Evolutionary conservation across 352 stramenopile species (phyloP).

Genomic region (Globisporangium sylvaticum): DNA sequence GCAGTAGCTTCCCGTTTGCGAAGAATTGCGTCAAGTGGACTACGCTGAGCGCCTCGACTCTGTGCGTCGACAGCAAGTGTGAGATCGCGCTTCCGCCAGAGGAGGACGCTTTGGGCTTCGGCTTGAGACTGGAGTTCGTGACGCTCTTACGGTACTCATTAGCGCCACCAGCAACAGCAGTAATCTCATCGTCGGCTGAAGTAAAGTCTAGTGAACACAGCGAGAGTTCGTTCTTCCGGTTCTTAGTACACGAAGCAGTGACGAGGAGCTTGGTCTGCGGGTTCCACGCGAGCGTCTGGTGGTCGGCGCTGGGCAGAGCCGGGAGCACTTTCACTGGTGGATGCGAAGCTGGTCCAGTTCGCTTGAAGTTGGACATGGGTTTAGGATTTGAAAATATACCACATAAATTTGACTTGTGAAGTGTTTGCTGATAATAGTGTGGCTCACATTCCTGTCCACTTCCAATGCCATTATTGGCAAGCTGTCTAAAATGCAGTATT

Average conservation of each 20-base stretch:
- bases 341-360: slow-evolving; percentile 60
- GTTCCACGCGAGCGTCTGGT: slow-evolving; percentile 19
- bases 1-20: slow-evolving; percentile 17
- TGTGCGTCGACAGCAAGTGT: slow-evolving; percentile 7
- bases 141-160: not conserved
- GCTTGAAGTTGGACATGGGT: slow-evolving; percentile 4
- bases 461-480: no score
- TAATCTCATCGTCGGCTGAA: not conserved
- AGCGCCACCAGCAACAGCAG: not conserved
- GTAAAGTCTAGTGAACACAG: slow-evolving; percentile 26
- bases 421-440: no score
- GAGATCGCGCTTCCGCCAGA: not conserved
- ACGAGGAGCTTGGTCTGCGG: slow-evolving; percentile 25
- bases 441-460: no score
- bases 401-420: no score
- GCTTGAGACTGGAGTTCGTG: not conserved
- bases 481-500: no score
- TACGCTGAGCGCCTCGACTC: not conserved
- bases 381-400: no score
- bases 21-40: slow-evolving; percentile 27
- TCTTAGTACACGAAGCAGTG: slow-evolving; percentile 8
- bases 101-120: slow-evolving; percentile 3
- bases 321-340: slow-evolving; percentile 25
- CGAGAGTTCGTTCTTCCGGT: slow-evolving; percentile 15
- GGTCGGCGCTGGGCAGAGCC: slow-evolving; percentile 8